Conservation (phyloP, 352 stramenopile species). For the Phytopythium delawarense region DNA sequence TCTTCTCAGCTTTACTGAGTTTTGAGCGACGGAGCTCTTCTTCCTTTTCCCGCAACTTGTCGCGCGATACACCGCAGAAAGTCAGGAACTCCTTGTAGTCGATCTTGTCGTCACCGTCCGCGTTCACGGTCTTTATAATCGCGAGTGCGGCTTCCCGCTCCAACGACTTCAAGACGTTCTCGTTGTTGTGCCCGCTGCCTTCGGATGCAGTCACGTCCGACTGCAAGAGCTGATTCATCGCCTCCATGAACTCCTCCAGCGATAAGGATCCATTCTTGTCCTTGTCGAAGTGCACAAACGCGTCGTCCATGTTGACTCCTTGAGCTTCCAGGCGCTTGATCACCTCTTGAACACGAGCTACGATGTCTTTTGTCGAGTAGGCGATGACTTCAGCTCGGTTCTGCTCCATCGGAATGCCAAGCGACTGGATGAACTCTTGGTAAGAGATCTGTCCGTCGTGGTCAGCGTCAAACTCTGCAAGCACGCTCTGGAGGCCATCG, state of each 20-base stretch:
- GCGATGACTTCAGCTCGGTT: constrained; percentile 45
- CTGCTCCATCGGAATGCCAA: constrained; percentile 41
- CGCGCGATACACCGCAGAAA: constrained; percentile 35
- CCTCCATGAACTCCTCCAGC: constrained; percentile 46
- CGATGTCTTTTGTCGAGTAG: constrained; percentile 41
- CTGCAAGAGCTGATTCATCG: constrained; percentile 41
- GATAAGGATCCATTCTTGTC: constrained; percentile 59
- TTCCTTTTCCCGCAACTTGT: constrained; percentile 13
- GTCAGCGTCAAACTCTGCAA: constrained; percentile 54
- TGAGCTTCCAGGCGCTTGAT: constrained; percentile 40
- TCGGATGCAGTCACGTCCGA: constrained; percentile 6
- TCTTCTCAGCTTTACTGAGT: constrained; percentile 31
- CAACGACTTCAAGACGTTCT: constrained; percentile 27
- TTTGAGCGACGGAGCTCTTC: constrained; percentile 10
- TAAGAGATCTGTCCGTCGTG: constrained; percentile 70
- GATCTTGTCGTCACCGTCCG: constrained; percentile 51
- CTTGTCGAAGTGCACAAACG: constrained; percentile 66
- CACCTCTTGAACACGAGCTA: constrained; percentile 33
- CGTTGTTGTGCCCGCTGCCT: background rate
- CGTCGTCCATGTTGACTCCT: constrained; percentile 49
- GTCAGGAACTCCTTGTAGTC: constrained; percentile 68
- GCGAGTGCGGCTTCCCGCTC: constrained; percentile 36
- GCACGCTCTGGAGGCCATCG: constrained; percentile 36
- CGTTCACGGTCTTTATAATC: constrained; percentile 53
- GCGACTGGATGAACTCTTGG: constrained; percentile 63